phyloP scores from a whole-genome alignment of 2,329 filamentous ascomycete genomes.

The Thelonectria rubi region DNA sequence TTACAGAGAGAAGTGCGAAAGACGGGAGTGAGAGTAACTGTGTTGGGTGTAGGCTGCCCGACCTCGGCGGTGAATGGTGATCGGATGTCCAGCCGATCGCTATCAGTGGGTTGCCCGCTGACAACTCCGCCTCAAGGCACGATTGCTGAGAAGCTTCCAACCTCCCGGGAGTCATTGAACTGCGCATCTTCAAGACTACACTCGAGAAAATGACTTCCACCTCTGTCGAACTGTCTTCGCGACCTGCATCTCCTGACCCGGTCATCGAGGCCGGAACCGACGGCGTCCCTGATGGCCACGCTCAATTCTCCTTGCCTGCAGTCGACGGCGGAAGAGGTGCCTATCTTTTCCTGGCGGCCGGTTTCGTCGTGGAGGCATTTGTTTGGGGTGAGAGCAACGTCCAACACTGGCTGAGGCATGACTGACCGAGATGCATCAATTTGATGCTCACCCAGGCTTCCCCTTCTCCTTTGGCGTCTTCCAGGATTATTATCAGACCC shows the following conservation, averaged over 20 bases:
- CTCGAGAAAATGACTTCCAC: too few species aligned
- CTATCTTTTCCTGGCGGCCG: constrained; percentile 44
- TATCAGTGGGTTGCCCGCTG: too few species aligned
- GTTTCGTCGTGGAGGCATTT: constrained; percentile 36
- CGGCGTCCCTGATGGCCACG: not conserved
- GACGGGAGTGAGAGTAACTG: too few species aligned
- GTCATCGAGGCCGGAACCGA: not conserved
- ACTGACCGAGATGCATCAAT: not conserved
- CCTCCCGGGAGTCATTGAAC: too few species aligned
- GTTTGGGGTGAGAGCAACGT: constrained; percentile 21
- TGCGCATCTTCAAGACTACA: too few species aligned
- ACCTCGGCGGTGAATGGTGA: too few species aligned
- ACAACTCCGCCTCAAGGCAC: too few species aligned
- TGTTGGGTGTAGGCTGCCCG: too few species aligned
- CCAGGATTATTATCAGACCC: constrained; percentile 69
- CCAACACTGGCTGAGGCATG: not conserved
- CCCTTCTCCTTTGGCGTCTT: constrained; percentile 73
- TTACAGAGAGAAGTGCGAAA: too few species aligned
- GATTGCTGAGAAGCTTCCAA: too few species aligned
- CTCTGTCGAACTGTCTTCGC: too few species aligned
- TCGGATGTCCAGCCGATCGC: too few species aligned
- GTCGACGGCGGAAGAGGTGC: constrained; percentile 51
- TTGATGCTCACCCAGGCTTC: constrained; percentile 58
- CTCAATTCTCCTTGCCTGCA: constrained; percentile 42
- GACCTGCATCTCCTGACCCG: not conserved